Conservation (phyloP, 352 stramenopile species). For the Globisporangium camurandrum region DNA sequence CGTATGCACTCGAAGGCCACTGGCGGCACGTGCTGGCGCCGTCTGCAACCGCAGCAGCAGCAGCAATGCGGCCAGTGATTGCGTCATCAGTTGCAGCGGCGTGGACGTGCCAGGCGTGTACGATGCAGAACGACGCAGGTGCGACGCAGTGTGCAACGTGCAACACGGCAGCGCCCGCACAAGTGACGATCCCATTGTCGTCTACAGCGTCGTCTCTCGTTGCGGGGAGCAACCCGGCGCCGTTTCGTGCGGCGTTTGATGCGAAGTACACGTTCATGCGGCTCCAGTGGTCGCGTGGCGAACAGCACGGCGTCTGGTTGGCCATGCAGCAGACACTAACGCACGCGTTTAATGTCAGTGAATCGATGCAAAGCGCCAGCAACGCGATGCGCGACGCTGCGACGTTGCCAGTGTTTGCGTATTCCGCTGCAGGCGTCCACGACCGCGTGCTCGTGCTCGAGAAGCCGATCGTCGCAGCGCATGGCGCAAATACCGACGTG, state of each 20-base stretch:
- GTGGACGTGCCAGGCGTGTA: constrained; percentile 72
- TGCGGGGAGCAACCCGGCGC: constrained; percentile 68
- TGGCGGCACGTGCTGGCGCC: constrained; percentile 59
- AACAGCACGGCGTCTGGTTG: constrained; percentile 78
- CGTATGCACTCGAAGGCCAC: constrained; percentile 70
- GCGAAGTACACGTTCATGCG: constrained; percentile 64
- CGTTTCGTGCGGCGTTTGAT: constrained; percentile 56
- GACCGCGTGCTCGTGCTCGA: constrained; percentile 54
- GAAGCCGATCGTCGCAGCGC: constrained; percentile 34
- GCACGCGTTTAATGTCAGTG: constrained; percentile 28
- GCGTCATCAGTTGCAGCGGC: constrained; percentile 21
- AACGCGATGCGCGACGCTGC: constrained; percentile 54
- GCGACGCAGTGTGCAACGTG: constrained; percentile 67
- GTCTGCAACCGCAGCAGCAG: constrained; percentile 7
- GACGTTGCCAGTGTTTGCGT: constrained; percentile 36
- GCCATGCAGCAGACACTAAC: constrained; percentile 32
- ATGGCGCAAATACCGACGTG: constrained; percentile 36
- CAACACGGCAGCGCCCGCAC: constrained; percentile 41
- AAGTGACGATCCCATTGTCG: constrained; percentile 22
- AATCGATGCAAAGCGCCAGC: constrained; percentile 21
- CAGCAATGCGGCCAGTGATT: constrained; percentile 14
- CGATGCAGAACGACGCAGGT: constrained; percentile 60
- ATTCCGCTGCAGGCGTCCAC: constrained; percentile 43
- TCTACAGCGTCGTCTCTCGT: constrained; percentile 20
- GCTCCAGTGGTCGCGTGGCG: constrained; percentile 71